Percentiles rank a stretch among this genome's conserved stretches.
Conservation (phyloP, 2,329 filamentous ascomycete species). For the Xylaria arbuscula region DNA sequence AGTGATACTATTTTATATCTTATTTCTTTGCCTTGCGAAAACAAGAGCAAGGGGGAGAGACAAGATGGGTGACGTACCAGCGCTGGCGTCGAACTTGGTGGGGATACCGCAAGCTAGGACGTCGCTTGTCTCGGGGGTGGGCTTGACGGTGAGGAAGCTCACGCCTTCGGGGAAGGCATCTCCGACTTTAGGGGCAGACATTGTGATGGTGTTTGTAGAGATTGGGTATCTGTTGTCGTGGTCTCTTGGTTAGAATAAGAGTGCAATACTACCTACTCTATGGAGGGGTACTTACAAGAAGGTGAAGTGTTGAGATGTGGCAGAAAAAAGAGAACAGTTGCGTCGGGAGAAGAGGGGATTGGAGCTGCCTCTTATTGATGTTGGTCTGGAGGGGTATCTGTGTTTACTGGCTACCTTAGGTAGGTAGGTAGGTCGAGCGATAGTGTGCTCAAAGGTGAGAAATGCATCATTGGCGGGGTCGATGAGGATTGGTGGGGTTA, state of each 20-base stretch:
- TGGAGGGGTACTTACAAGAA: background rate
- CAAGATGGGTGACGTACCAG: conserved; percentile 59
- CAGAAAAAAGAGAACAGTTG: background rate
- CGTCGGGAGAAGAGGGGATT: background rate
- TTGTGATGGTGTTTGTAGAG: conserved; percentile 45
- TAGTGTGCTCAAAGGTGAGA: conserved; percentile 12
- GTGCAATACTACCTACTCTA: background rate
- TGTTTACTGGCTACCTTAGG: background rate
- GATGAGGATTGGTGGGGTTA: conserved; percentile 17
- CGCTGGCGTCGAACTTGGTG: conserved; percentile 80
- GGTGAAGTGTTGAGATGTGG: conserved; percentile 1
- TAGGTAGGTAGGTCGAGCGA: background rate
- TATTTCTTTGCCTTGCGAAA: too few species aligned
- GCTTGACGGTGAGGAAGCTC: conserved; percentile 85
- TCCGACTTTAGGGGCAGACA: conserved; percentile 79
- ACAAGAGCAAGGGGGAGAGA: background rate
- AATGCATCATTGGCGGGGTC: conserved; percentile 22
- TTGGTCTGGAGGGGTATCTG: background rate
- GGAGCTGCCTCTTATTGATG: conserved; percentile 1
- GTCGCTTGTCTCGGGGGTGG: conserved; percentile 73
- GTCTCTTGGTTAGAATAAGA: conserved; percentile 3
- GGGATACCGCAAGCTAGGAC: conserved; percentile 83
- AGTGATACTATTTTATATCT: background rate
- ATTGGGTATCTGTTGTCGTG: background rate
- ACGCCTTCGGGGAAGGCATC: conserved; percentile 85